These are phyloP conservation scores for Macadamia tetraphylla DNA, from an alignment of 164 flowering plant species.

Conservation along the genomic window DNA sequence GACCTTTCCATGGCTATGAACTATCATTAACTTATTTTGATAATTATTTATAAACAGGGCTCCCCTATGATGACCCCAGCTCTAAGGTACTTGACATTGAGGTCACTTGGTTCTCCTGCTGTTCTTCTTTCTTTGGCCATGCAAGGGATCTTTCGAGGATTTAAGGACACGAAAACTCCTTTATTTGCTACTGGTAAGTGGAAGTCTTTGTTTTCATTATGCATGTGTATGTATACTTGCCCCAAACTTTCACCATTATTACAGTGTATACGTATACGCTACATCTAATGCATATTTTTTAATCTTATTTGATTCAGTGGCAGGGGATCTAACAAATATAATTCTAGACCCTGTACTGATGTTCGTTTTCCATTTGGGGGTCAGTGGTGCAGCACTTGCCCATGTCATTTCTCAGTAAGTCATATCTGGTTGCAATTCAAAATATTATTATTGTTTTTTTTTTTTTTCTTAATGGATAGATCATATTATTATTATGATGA, in stretches of 20 bases:
- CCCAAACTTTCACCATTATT: background rate
- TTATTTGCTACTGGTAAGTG: conserved; percentile 50
- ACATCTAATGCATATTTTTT: conserved; percentile 4
- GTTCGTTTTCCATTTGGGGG: conserved; percentile 53
- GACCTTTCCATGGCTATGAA: background rate
- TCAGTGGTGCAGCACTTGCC: conserved; percentile 94
- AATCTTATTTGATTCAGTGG: conserved; percentile 36
- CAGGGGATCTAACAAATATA: conserved; percentile 67
- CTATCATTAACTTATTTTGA: no score
- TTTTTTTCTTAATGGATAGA: no score
- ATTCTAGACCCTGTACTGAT: conserved; percentile 83
- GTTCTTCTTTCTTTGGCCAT: conserved; percentile 60
- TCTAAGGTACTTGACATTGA: conserved; percentile 39
- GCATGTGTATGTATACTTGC: background rate
- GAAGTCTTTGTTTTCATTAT: background rate
- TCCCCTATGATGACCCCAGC: conserved; percentile 58
- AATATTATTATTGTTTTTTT: no score
- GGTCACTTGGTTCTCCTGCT: conserved; percentile 64
- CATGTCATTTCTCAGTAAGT: conserved; percentile 97
- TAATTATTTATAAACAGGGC: conserved; percentile 22
- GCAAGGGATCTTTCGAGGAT: conserved; percentile 62
- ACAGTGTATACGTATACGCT: background rate
- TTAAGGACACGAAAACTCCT: conserved; percentile 62
- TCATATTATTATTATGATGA: no score
- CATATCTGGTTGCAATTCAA: background rate